Evolutionary conservation across 2,329 filamentous ascomycete species (phyloP).

Genomic region (Botrytis elliptica): DNA sequence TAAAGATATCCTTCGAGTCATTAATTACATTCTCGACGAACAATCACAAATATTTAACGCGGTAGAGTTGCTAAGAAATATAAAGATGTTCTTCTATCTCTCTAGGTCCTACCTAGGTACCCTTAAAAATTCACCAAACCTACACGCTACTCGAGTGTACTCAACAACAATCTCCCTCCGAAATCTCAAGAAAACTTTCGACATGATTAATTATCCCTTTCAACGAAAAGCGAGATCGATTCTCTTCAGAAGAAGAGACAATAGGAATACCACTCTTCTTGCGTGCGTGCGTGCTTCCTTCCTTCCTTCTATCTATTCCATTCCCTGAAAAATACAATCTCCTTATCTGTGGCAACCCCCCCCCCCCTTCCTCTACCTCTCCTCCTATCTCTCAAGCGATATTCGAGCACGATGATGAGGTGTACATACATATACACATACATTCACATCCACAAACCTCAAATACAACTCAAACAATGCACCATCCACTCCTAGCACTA

Average conservation of each 20-base stretch:
- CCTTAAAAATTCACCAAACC: background rate
- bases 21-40: background rate
- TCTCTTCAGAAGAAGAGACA: background rate
- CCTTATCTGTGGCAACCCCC: background rate
- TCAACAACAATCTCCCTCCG: background rate
- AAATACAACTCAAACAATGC: background rate
- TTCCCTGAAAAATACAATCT: background rate
- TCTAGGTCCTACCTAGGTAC: background rate
- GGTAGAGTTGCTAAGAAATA: background rate
- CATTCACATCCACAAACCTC: background rate
- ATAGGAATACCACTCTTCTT: background rate
- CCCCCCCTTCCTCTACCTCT: background rate
- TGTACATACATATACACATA: background rate
- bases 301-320: background rate
- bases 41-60: background rate
- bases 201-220: background rate
- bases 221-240: background rate
- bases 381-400: rapidly evolving
- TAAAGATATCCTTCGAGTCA: background rate
- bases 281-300: too few relatives aligned
- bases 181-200: background rate
- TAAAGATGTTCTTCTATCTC: background rate
- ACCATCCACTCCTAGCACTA: too few relatives aligned
- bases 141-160: background rate
- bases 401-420: background rate